Percentiles rank a stretch among this genome's conserved stretches.
Evolutionary conservation across 1,284 basidiomycete species (phyloP).

Genomic region (Violaceomyces palustris): DNA sequence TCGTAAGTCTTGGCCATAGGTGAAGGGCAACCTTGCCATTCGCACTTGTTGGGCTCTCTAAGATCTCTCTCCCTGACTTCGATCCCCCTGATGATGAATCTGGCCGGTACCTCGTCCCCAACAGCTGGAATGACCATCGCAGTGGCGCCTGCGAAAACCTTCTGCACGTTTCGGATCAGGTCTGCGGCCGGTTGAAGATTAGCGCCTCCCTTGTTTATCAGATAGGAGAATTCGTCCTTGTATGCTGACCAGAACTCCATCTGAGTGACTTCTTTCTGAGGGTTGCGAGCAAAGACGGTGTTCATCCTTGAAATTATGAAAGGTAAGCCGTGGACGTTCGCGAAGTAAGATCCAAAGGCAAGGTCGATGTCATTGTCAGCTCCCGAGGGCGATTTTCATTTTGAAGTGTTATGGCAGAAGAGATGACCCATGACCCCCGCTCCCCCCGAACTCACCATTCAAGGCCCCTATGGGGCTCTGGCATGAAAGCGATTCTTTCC

Average conservation of each 20-base stretch:
- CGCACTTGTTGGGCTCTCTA: slow-evolving; percentile 24
- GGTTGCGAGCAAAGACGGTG: slow-evolving; percentile 66
- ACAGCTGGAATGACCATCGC: slow-evolving; percentile 73
- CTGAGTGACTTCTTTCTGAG: slow-evolving; percentile 73
- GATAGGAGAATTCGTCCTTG: slow-evolving; percentile 59
- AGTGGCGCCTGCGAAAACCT: slow-evolving; percentile 70
- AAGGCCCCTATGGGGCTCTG: slow-evolving; percentile 40
- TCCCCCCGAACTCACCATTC: slow-evolving; percentile 20
- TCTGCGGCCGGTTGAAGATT: slow-evolving; percentile 71
- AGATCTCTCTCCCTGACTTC: slow-evolving; percentile 39
- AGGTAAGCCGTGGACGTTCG: neutral
- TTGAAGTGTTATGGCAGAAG: neutral
- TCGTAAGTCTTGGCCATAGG: slow-evolving; percentile 18
- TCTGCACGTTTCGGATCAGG: slow-evolving; percentile 76
- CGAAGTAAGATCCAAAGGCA: neutral
- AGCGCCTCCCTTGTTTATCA: slow-evolving; percentile 57
- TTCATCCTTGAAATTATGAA: slow-evolving; percentile 64
- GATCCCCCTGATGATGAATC: slow-evolving; percentile 76
- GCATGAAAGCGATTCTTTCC: slow-evolving; percentile 13
- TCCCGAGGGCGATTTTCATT: too few relatives aligned
- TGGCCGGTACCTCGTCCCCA: slow-evolving; percentile 55
- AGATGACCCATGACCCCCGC: neutral
- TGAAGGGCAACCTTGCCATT: slow-evolving; percentile 35
- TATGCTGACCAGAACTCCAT: slow-evolving; percentile 86
- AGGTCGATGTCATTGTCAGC: too few relatives aligned